A percentile compares a stretch with the other conserved stretches of the same genome.
These are phyloP conservation scores for Macrocybe gigantea DNA, from an alignment of 768 basidiomycete genomes.

Conservation along the genomic window DNA sequence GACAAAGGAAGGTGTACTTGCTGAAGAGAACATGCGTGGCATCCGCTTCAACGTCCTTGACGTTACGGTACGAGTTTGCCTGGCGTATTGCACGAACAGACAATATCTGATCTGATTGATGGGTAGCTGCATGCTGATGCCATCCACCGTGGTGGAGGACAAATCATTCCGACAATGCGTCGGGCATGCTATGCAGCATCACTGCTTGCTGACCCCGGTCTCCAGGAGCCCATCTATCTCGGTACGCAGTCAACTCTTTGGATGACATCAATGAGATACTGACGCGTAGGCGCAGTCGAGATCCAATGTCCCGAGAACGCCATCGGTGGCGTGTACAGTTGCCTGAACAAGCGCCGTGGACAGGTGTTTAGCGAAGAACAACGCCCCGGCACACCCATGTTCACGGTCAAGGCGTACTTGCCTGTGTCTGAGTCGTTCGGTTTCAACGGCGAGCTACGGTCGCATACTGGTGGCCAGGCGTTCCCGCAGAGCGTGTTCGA, in stretches of 20 bases:
- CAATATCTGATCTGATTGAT: too few relatives aligned
- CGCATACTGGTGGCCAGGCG: constrained; percentile 91
- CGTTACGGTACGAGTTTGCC: constrained; percentile 64
- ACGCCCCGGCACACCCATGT: constrained; percentile 97
- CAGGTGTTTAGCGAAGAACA: constrained; percentile 99
- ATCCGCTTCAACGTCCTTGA: constrained; percentile 93
- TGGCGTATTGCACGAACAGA: too few relatives aligned
- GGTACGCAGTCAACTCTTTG: constrained; percentile 36
- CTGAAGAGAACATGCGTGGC: constrained; percentile 98
- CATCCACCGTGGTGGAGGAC: constrained; percentile 98
- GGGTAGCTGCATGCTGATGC: constrained; percentile 91
- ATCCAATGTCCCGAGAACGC: constrained; percentile 97
- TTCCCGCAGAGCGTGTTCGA: constrained; percentile 96
- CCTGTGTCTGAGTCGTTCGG: constrained; percentile 93
- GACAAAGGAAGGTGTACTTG: constrained; percentile 93
- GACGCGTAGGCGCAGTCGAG: constrained; percentile 54
- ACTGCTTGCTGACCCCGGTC: constrained; percentile 81
- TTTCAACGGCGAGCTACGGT: constrained; percentile 94
- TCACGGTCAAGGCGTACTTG: constrained; percentile 96
- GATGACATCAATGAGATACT: constrained; percentile 8
- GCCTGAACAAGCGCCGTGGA: constrained; percentile 94
- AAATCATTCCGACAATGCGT: constrained; percentile 95
- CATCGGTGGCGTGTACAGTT: constrained; percentile 95
- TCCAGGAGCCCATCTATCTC: constrained; percentile 96
- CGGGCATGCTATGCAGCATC: constrained; percentile 96